phyloP scores from a whole-genome alignment of 495 filamentous ascomycete species.

The Penicillium samsonianum region DNA sequence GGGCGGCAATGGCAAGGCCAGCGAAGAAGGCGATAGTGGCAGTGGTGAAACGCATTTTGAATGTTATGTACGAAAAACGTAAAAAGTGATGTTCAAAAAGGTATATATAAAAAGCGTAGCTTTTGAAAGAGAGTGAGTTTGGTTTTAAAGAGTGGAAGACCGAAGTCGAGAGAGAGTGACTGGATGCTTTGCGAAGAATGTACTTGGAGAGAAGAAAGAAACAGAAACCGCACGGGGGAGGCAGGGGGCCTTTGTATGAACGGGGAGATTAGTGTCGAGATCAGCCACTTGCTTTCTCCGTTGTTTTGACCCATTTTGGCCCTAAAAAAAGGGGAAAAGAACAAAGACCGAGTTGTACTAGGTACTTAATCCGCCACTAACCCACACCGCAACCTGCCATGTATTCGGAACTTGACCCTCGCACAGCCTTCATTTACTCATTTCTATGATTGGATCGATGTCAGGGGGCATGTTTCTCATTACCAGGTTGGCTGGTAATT shows the following conservation, averaged over 20 bases:
- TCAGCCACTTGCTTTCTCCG: constrained; percentile 19
- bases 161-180: constrained; percentile 53
- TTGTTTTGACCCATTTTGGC: background rate
- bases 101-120: constrained; percentile 22
- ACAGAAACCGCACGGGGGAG: constrained; percentile 29
- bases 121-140: constrained; percentile 46
- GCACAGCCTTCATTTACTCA: constrained; percentile 1
- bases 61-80: constrained; percentile 38
- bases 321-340: constrained; percentile 12
- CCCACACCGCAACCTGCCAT: constrained; percentile 8
- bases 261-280: constrained; percentile 47
- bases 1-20: constrained; percentile 45
- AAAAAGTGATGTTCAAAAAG: constrained; percentile 37
- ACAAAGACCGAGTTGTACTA: constrained; percentile 1
- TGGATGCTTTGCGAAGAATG: constrained; percentile 41
- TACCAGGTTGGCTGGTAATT: constrained; percentile 9
- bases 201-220: constrained; percentile 42
- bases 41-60: constrained; percentile 59
- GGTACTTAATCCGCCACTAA: constrained; percentile 9
- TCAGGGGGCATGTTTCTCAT: background rate
- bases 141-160: constrained; percentile 57
- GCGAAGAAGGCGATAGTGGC: constrained; percentile 53
- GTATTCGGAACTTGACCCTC: constrained; percentile 8
- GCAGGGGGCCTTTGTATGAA: constrained; percentile 45
- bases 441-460: constrained; percentile 6